These are phyloP conservation scores for Barnettozyma hawaiiensis DNA, from an alignment of 1,139 yeast species.

Conservation along the genomic window DNA sequence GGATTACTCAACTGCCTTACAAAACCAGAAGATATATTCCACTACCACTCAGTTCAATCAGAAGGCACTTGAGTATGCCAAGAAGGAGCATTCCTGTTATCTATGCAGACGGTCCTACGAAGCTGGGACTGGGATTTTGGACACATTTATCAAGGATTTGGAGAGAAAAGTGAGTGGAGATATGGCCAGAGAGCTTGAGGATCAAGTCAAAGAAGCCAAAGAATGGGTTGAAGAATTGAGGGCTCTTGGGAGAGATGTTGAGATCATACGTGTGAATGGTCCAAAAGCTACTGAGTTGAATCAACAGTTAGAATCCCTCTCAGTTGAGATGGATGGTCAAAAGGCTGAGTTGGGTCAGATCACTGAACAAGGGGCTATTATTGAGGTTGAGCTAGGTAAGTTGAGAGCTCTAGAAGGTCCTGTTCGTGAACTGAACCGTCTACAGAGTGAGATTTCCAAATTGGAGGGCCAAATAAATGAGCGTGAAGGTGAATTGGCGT, in stretches of 20 bases:
- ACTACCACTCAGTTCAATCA: constrained; percentile 61
- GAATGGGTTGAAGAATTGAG: constrained; percentile 35
- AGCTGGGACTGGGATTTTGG: constrained; percentile 29
- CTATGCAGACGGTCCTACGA: constrained; percentile 62
- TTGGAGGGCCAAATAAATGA: constrained; percentile 34
- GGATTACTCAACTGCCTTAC: constrained; percentile 53
- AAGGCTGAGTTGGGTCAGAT: background rate
- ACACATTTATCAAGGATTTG: constrained; percentile 31
- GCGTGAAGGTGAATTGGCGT: constrained; percentile 37
- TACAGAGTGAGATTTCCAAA: constrained; percentile 34
- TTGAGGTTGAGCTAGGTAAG: background rate
- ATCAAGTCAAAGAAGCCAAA: constrained; percentile 37
- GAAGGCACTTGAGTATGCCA: constrained; percentile 59
- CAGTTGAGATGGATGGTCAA: background rate
- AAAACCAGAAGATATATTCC: constrained; percentile 57
- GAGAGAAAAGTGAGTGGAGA: constrained; percentile 28
- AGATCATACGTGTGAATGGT: constrained; percentile 12
- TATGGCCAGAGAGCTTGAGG: constrained; percentile 26
- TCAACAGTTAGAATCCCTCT: background rate
- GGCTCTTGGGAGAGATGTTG: constrained; percentile 19
- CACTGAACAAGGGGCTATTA: background rate
- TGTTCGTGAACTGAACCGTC: constrained; percentile 35
- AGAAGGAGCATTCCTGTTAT: constrained; percentile 50
- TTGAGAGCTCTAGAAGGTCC: constrained; percentile 26
- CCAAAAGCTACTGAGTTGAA: constrained; percentile 9